Evolutionary conservation across 2,329 filamentous ascomycete species (phyloP).

Genomic region (Arachnomyces sp.): DNA sequence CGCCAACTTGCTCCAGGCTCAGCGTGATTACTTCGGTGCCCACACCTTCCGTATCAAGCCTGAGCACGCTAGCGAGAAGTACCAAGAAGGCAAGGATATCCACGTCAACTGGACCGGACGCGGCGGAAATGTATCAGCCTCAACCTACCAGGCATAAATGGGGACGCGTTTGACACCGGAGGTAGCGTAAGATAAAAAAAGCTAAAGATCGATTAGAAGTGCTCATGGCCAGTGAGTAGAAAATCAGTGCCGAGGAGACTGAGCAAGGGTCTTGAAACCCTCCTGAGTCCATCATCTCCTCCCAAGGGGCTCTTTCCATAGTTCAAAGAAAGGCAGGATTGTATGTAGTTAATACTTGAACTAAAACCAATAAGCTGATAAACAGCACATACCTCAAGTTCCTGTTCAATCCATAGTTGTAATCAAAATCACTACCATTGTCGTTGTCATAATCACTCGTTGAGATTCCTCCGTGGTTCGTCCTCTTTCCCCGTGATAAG

Average conservation of each 20-base stretch:
- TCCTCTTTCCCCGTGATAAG: too few species aligned
- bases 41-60: constrained; percentile 88
- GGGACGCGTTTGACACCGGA: constrained; percentile 2
- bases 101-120: constrained; percentile 99
- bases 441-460: too few species aligned
- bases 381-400: too few species aligned
- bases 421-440: too few species aligned
- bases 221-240: too few species aligned
- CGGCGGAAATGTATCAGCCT: constrained; percentile 93
- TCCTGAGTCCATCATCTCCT: too few species aligned
- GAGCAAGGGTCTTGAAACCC: background rate
- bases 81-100: constrained; percentile 77
- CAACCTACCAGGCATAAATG: constrained; percentile 88
- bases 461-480: too few species aligned
- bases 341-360: too few species aligned
- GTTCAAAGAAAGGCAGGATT: too few species aligned
- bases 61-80: constrained; percentile 67
- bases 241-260: background rate
- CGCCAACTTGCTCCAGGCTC: constrained; percentile 95
- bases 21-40: constrained; percentile 98
- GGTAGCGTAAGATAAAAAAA: background rate
- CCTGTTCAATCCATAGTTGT: too few species aligned
- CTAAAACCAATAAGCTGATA: too few species aligned
- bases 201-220: constrained; percentile 1
- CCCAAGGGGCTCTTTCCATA: too few species aligned